A percentile compares a stretch with the other conserved stretches of the same genome.
Evolutionary conservation across 805 yeast genomes (phyloP).

Genomic region (Metschnikowia aberdeeniae): DNA sequence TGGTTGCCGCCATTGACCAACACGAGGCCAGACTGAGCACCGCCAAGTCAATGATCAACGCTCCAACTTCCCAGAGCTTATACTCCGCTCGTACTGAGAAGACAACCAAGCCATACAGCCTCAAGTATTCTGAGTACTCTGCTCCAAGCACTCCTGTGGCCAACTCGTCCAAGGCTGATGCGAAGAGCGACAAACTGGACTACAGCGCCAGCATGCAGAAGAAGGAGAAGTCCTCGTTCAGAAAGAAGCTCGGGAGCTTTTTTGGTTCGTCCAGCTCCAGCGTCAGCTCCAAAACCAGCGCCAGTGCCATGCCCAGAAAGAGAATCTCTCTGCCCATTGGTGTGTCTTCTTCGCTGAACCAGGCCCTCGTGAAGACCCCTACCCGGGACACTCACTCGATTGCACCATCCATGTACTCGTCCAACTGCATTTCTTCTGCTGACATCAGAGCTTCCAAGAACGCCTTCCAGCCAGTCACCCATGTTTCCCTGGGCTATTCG

Average conservation of each 20-base stretch:
- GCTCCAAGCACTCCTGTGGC: not conserved
- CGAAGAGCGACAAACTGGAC: not conserved
- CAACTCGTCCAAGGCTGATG: not conserved
- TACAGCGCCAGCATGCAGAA: not conserved
- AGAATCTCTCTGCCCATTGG: conserved; percentile 11
- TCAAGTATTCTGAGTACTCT: not conserved
- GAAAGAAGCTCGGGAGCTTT: conserved; percentile 8
- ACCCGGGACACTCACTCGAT: conserved; percentile 5
- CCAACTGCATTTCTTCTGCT: conserved; percentile 14
- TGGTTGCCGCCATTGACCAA: conserved; percentile 7
- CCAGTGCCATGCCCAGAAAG: conserved; percentile 1
- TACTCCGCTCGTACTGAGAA: not conserved
- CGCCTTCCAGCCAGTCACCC: not conserved
- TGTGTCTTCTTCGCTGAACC: conserved; percentile 1
- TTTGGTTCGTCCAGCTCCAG: conserved; percentile 8
- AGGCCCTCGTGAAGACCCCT: not conserved
- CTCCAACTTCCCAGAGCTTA: conserved; percentile 2
- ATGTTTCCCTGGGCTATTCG: conserved; percentile 7
- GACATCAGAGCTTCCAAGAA: conserved; percentile 10
- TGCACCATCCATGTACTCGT: conserved; percentile 5
- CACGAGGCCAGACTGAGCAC: not conserved
- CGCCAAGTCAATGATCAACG: not conserved
- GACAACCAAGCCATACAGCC: not conserved
- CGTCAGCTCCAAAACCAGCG: not conserved
- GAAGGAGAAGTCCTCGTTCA: conserved; percentile 10